Conservation (phyloP, 371 early-diverging fungal genomes). For the Mucor indicus region DNA sequence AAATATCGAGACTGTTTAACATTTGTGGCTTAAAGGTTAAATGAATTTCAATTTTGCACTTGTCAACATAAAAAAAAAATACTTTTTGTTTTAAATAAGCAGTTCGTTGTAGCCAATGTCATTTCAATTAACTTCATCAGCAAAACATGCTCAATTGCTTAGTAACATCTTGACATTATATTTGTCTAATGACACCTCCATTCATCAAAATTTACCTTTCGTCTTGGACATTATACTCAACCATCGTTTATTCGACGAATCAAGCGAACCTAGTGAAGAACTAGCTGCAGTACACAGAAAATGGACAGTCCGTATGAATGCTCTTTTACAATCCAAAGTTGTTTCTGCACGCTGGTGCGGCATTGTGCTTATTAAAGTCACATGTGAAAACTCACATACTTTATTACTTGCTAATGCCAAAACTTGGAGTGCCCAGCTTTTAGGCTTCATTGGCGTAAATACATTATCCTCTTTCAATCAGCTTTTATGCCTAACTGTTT, state of each 20-base stretch:
- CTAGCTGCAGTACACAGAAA: conserved; percentile 34
- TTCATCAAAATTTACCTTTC: conserved; percentile 37
- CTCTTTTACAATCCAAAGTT: conserved; percentile 56
- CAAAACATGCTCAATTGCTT: conserved; percentile 10
- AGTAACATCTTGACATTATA: conserved; percentile 19
- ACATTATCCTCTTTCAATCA: no score
- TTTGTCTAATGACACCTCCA: conserved; percentile 19
- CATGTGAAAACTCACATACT: conserved; percentile 49
- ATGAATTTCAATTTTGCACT: no score
- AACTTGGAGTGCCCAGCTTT: conserved; percentile 39
- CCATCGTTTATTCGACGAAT: conserved; percentile 39
- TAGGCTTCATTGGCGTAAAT: conserved; percentile 38
- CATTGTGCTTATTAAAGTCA: conserved; percentile 45
- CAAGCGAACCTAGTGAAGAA: conserved; percentile 12
- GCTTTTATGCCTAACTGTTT: no score
- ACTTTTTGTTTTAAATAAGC: no score
- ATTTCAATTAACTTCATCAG: conserved; percentile 11
- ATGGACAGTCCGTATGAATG: conserved; percentile 58
- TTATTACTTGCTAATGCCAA: conserved; percentile 41
- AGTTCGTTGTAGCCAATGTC: no score
- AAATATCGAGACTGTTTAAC: no score
- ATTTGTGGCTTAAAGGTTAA: no score
- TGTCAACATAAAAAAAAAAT: no score
- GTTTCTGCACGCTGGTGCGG: conserved; percentile 55
- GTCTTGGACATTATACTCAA: conserved; percentile 45